Evolutionary conservation across 2,329 filamentous ascomycete genomes (phyloP), one percentile per base, ranked within the genome.

Genomic region (Cordyceps tenuipes): DNA sequence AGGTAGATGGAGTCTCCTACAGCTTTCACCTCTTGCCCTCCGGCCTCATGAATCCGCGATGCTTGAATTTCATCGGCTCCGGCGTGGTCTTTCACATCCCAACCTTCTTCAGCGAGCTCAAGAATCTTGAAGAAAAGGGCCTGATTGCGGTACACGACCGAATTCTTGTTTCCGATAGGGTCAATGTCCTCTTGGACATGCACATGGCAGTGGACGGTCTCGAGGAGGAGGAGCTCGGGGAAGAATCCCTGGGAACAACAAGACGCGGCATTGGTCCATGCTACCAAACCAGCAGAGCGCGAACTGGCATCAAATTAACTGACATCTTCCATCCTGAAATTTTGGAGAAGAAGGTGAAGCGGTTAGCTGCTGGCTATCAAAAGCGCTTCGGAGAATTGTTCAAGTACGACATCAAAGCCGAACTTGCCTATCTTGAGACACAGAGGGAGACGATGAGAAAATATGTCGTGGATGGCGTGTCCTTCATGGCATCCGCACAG

Each of bases 51-150:
- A 89, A 88, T 69, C 85, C 41, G 13, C 41, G 41, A n/a, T 63
- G 83, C 71, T 79, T 84, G 67, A 92, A 91, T 75, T 76, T 92
- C 61, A 87, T 92, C 69, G 89, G 88, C 62, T 87, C 85, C 53
- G 87, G 79, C 49, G 80, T 83, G 44, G 82, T 89, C 62, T 84
- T 90, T 65, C 82, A 90, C 72, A 79, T 88, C 66, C 67, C 62
- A 59, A 29, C 29, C 46, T 78, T 78, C 64, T 77, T 77, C 68
- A 69, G 66, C 41, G 76, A 79, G 66, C 70, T 78, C n/a, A 59
- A 67, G 6, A 72, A 71, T 34, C 71, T 79, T 9, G 71, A 76
- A 43, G 67, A 68, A 21, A 74, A 77, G 67, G 72, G 71, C 17
- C 68, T 77, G 21, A 53, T 62, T 54, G 64, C 65, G 52, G 72